Evolutionary conservation across 2,329 filamentous ascomycete species (phyloP).

Genomic region (Talaromyces sp.): DNA sequence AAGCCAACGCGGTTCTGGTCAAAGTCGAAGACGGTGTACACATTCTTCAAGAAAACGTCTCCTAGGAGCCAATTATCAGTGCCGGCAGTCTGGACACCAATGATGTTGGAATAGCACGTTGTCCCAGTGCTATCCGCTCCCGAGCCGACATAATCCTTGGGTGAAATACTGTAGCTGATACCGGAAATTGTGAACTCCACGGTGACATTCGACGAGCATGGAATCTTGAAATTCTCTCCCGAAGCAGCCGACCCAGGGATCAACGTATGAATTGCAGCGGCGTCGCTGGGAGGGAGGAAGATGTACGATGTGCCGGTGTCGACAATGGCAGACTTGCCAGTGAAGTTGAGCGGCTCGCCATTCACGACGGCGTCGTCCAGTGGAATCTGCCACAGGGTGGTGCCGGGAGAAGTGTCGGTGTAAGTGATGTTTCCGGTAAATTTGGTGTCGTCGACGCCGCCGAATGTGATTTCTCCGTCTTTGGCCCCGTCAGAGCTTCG

Average conservation of each 20-base stretch:
- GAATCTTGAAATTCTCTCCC: constrained; percentile 63
- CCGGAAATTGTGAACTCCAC: constrained; percentile 66
- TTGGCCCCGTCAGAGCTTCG: constrained; percentile 61
- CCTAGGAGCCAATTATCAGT: constrained; percentile 70
- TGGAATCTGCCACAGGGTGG: constrained; percentile 67
- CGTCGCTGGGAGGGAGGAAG: constrained; percentile 64
- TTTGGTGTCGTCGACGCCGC: constrained; percentile 60
- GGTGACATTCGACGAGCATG: constrained; percentile 60
- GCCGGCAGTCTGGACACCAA: constrained; percentile 63
- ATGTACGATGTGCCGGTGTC: constrained; percentile 81
- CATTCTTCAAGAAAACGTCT: constrained; percentile 83
- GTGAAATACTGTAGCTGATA: constrained; percentile 59
- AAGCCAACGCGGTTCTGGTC: constrained; percentile 48
- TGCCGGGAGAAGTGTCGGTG: constrained; percentile 47
- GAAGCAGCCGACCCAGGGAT: constrained; percentile 58
- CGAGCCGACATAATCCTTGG: constrained; percentile 64
- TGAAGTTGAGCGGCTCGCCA: constrained; percentile 52
- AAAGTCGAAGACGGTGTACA: constrained; percentile 79
- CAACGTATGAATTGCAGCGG: constrained; percentile 60
- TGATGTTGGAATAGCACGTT: constrained; percentile 63
- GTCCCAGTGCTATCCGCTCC: constrained; percentile 18
- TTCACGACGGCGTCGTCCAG: constrained; percentile 62
- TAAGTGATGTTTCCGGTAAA: constrained; percentile 67
- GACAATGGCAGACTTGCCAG: constrained; percentile 61
- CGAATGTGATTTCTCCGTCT: constrained; percentile 74